These are phyloP conservation scores for Cordyceps fumosorosea DNA, from an alignment of 2,329 filamentous ascomycete species.

Conservation along the genomic window DNA sequence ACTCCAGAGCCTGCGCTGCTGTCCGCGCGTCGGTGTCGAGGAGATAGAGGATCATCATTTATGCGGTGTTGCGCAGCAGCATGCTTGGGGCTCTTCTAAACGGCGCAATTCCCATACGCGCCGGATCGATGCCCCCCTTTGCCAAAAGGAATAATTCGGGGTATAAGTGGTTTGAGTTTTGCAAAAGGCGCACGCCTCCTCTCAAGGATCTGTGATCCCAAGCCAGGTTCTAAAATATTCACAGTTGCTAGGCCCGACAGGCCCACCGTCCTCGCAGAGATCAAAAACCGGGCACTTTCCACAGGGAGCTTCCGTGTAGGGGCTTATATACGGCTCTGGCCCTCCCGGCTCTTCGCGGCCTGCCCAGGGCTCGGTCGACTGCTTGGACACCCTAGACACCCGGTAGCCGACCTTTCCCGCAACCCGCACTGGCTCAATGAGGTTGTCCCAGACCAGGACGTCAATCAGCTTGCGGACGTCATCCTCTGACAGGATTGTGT, in stretches of 20 bases:
- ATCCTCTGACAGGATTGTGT: conserved; percentile 61
- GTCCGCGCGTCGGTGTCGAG: too few relatives aligned
- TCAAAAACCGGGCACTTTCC: conserved; percentile 90
- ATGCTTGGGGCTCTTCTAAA: too few relatives aligned
- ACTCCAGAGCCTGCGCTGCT: too few relatives aligned
- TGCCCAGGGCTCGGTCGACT: conserved; percentile 35
- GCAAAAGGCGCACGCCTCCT: not conserved
- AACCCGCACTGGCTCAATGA: conserved; percentile 60
- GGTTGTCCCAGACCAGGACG: conserved; percentile 81
- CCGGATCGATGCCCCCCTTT: not conserved
- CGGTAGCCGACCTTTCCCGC: conserved; percentile 47
- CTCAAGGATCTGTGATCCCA: conserved; percentile 31
- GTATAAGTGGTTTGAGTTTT: not conserved
- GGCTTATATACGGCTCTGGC: conserved; percentile 51
- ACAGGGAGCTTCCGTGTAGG: conserved; percentile 83
- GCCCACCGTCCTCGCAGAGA: conserved; percentile 83
- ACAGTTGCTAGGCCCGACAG: conserved; percentile 83
- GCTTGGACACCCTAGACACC: conserved; percentile 42
- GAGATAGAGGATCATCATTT: too few relatives aligned
- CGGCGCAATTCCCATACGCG: not conserved
- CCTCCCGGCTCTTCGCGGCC: conserved; percentile 31
- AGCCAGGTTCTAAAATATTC: conserved; percentile 90
- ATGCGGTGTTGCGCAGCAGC: not conserved
- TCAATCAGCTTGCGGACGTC: conserved; percentile 84
- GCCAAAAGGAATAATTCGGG: not conserved